Evolutionary conservation across 352 stramenopile genomes (phyloP).

Genomic region (Globisporangium parvum): DNA sequence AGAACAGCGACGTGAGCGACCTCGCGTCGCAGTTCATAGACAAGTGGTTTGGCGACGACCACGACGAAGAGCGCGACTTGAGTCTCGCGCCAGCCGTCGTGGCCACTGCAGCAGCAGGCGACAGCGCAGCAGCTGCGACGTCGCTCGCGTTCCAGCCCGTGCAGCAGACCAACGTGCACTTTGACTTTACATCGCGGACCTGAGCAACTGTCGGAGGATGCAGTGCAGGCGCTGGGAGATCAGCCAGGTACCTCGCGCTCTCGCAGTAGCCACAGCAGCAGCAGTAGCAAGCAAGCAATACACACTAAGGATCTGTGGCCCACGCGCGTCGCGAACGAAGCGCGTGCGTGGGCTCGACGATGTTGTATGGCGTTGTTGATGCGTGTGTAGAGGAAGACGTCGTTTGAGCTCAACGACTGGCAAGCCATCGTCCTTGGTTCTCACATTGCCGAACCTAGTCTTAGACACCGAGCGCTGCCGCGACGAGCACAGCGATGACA

Average conservation of each 20-base stretch:
- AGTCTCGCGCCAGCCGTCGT: constrained; percentile 48
- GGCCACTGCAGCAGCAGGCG: background rate
- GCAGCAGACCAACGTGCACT: constrained; percentile 55
- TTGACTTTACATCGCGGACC: constrained; percentile 57
- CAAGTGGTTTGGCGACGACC: constrained; percentile 60
- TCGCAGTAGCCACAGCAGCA: too few species aligned
- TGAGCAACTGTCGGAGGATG: constrained; percentile 4
- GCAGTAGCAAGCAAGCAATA: background rate
- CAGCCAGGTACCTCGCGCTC: background rate
- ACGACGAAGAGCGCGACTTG: constrained; percentile 42
- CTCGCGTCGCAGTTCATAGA: constrained; percentile 76
- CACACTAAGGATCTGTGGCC: background rate
- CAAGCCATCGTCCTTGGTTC: too few species aligned
- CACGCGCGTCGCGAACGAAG: background rate
- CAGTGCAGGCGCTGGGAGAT: background rate
- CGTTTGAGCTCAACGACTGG: too few species aligned
- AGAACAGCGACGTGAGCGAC: constrained; percentile 74
- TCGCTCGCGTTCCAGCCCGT: constrained; percentile 69
- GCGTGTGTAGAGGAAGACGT: too few species aligned
- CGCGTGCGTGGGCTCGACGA: too few species aligned
- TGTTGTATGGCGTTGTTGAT: too few species aligned
- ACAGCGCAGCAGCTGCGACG: constrained; percentile 17
- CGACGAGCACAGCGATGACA: too few species aligned
- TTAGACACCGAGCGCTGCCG: too few species aligned
- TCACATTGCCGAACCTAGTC: too few species aligned